These are phyloP conservation scores for Alternaria gaisen DNA, from an alignment of 2,329 filamentous ascomycete species.

Conservation along the genomic window DNA sequence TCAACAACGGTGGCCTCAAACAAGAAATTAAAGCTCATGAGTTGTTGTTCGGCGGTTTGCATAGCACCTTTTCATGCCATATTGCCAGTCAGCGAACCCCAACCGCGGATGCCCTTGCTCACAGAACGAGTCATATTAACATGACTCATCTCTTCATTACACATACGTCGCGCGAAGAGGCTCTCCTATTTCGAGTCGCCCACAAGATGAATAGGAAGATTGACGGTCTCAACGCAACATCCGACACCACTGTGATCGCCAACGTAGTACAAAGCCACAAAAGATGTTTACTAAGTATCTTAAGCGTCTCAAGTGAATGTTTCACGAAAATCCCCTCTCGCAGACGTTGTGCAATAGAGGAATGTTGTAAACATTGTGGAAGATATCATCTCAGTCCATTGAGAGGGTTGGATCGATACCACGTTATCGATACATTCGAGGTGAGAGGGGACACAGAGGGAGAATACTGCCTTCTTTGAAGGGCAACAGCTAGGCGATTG, in stretches of 20 bases:
- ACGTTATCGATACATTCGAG: neutral
- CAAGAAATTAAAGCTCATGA: neutral
- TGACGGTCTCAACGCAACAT: neutral
- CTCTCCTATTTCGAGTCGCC: neutral
- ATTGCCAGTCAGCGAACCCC: neutral
- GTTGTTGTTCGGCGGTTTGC: neutral
- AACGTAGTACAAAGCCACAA: neutral
- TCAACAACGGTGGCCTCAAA: neutral
- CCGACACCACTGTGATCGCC: neutral
- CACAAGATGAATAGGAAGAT: neutral
- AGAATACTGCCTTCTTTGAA: neutral
- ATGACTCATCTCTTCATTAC: neutral
- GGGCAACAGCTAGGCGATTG: neutral
- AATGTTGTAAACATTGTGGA: neutral
- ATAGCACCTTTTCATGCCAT: neutral
- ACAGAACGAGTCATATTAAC: neutral
- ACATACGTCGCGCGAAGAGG: neutral
- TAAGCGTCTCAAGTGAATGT: neutral
- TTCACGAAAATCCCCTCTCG: neutral
- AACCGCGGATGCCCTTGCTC: neutral
- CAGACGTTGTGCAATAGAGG: neutral
- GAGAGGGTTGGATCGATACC: constrained; percentile 1
- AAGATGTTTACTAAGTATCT: neutral
- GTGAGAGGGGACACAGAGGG: neutral
- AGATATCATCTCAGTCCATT: neutral